These are phyloP conservation scores for Ambrosia artemisiifolia DNA, from an alignment of 129 eudicot genomes.

Conservation along the genomic window DNA sequence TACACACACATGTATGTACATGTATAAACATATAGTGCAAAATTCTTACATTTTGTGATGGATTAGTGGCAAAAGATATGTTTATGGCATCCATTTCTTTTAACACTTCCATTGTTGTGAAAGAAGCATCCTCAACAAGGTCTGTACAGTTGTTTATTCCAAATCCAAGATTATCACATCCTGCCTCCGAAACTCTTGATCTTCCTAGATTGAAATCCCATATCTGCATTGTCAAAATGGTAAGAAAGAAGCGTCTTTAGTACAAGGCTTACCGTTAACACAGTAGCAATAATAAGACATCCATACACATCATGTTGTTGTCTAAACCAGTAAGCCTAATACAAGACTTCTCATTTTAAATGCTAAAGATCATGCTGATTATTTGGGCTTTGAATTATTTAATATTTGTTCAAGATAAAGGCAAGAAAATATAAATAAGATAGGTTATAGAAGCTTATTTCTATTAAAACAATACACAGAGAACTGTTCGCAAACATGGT, in stretches of 20 bases:
- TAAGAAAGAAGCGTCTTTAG: background rate
- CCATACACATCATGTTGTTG: background rate
- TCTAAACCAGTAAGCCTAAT: background rate
- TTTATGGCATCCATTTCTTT: conserved; percentile 50
- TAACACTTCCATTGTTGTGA: conserved; percentile 49
- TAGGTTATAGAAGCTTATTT: no score
- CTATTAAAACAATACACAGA: background rate
- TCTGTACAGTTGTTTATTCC: conserved; percentile 53
- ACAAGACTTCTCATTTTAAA: background rate
- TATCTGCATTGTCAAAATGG: conserved; percentile 53
- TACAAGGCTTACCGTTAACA: background rate
- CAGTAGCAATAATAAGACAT: background rate
- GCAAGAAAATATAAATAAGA: background rate
- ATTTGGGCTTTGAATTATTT: background rate
- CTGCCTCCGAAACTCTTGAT: conserved; percentile 47
- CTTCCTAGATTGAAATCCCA: conserved; percentile 94
- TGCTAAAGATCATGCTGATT: conserved; percentile 1
- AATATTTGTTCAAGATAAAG: background rate
- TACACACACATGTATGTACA: background rate
- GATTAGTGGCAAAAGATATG: conserved; percentile 35
- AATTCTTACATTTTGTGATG: conserved; percentile 48
- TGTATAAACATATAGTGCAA: conserved; percentile 8
- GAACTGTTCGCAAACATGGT: background rate
- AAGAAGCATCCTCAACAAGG: conserved; percentile 55
- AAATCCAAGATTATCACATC: conserved; percentile 47